Conservation (phyloP, 2,329 filamentous ascomycete genomes). For the Claviceps africana region DNA sequence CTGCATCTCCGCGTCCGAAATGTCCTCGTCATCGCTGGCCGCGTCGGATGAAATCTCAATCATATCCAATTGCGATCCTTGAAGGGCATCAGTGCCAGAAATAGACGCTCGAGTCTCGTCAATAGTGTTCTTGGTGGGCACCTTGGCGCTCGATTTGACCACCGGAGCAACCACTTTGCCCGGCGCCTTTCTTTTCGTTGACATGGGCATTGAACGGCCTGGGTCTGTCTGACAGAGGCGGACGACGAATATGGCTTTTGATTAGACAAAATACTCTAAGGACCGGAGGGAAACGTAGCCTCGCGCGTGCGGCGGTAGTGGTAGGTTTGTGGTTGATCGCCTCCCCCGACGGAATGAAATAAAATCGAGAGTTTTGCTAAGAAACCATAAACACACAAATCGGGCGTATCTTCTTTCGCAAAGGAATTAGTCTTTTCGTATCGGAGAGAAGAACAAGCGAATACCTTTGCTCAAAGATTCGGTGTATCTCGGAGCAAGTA, state of each 20-base stretch:
- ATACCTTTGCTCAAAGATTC: not conserved
- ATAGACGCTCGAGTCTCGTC: conserved; percentile 46
- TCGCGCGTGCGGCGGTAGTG: not conserved
- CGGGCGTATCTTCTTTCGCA: not conserved
- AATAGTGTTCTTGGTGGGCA: conserved; percentile 33
- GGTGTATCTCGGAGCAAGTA: not conserved
- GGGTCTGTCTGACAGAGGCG: not conserved
- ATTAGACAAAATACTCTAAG: not conserved
- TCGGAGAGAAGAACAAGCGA: not conserved
- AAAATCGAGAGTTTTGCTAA: not conserved
- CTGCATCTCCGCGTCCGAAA: conserved; percentile 17
- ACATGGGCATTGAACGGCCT: conserved; percentile 27
- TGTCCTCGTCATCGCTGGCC: conserved; percentile 33
- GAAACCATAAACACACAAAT: not conserved
- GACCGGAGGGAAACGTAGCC: not conserved
- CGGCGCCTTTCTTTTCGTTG: conserved; percentile 47
- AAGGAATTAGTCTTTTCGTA: not conserved
- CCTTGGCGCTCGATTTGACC: conserved; percentile 38
- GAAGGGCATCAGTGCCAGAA: conserved; percentile 26
- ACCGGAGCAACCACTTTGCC: conserved; percentile 42
- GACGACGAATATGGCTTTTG: not conserved
- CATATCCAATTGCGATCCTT: conserved; percentile 25
- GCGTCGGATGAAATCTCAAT: conserved; percentile 47
- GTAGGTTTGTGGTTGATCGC: conserved; percentile 1
- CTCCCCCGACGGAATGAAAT: not conserved